Base-by-base conservation (phyloP, 805 yeast species). In the Metschnikowia gruessii region DNA sequence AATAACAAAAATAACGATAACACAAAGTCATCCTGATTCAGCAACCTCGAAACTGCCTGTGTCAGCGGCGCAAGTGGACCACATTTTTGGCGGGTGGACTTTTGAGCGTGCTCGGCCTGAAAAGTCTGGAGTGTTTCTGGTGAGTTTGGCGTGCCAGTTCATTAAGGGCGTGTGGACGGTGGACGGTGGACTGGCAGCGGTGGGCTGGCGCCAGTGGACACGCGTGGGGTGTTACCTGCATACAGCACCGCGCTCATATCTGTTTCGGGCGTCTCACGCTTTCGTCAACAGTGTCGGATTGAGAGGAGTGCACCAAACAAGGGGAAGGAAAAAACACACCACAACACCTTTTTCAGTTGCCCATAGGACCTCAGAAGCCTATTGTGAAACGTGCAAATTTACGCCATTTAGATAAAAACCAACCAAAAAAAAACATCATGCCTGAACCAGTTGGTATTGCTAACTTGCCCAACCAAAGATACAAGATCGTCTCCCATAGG, bases 391-490 rank as follows among this genome's bases (percentile, higher is more conserved):
- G 3, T 10, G 9, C 28, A 26, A 26, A 26, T 26, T 26, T 7
- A 26, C 28, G 28, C 28, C 31, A 37, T 5, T 5, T 21, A 21
- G 4, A 22, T 22, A 11, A 26, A 17, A 29, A 45, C n/a, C n/a
- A 17, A 36, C 41, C 34, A 42, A 36, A 11, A 36, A 21, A 21
- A 32, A 26, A 30, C 46, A 49, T 36, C 40, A 72, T 72, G 76
- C 75, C 75, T 32, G 83, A 81, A 62, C 76, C 83, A 29, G 79
- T 84, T 53, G 91, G 91, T 45, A 79, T 84, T 57, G 74, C 88
- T 33, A 83, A 82, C 61, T 72, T 84, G 53, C 91, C 91, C 45
- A 83, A 84, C 57, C 91, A 84, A 69, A 76, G 85, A 63, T 85
- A 85, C 70, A 86, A 85, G 63, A 80, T 84, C 52, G 85, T 85